Base-by-base conservation (phyloP, 108 stramenopile genomes). In the Bacterosira constricta region DNA sequence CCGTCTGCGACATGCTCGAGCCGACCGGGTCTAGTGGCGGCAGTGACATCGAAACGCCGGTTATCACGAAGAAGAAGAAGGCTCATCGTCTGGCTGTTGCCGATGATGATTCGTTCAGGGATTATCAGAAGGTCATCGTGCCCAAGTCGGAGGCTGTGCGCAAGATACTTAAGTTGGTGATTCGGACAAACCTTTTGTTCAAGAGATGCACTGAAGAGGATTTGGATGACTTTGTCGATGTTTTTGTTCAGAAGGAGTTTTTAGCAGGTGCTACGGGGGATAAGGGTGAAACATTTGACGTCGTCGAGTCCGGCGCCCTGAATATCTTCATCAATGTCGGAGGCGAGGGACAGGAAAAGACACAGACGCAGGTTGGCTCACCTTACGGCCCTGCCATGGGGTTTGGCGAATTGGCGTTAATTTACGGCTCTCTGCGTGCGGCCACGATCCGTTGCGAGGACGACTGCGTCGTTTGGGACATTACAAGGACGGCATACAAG, bases 371-470 rank as follows among this genome's bases (percentile, higher is more conserved):
- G 13, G 77, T 88, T 15, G 84, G 84, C 0, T 35, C 74, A 17
- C 55, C 56, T 35, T 72, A 63, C 36, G 66, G 74, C 2, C 39
- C 57, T 13, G 83, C 79, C 0, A 56, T 70, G 53, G 49, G 55
- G 46, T 92, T 94, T 64, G 92, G 92, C 13, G 92, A 94, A 71
- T 83, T 89, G 6, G 87, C 89, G 8, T 77, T 94, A 53, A 83
- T 94, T 79, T 87, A 85, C 80, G 86, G 86, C 52, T 76, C 63
- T 44, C 84, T 88, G 0, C 79, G 89, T 34, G 72, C 79, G 15
- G 89, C 89, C 9, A 84, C 85, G 41, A 66, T 88, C 58, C 60
- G 73, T 61, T 80, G 83, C 13, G 51, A 59, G 4, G 56, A 46
- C 3, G 83, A 83, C 51, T 81, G 82, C 37, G 36, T 61, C 29